Evolutionary conservation across 768 basidiomycete species (phyloP).

Genomic region (Rickenella mellea): DNA sequence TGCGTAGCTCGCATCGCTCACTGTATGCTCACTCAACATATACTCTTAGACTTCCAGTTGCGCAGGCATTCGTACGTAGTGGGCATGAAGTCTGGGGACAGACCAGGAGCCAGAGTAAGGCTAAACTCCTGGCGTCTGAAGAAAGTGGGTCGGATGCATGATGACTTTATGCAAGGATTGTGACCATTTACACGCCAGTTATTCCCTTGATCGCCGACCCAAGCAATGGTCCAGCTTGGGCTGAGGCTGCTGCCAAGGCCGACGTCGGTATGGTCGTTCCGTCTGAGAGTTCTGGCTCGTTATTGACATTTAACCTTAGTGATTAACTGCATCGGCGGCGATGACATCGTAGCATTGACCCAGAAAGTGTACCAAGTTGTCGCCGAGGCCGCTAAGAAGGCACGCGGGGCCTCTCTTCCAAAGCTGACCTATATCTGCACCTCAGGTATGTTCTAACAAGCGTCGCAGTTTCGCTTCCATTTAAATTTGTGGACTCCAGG

Average conservation of each 20-base stretch:
- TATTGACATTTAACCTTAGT: conserved; percentile 6
- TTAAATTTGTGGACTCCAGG: neutral
- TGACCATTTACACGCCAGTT: conserved; percentile 11
- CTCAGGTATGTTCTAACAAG: conserved; percentile 19
- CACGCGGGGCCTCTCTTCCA: conserved; percentile 21
- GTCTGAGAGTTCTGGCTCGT: neutral
- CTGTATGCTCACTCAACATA: conserved; percentile 30
- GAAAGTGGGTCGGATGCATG: conserved; percentile 25
- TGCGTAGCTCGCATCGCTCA: too few relatives aligned
- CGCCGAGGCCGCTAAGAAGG: conserved; percentile 13
- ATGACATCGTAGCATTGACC: conserved; percentile 11
- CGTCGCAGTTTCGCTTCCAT: neutral
- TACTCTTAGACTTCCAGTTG: conserved; percentile 33
- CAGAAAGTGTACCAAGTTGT: conserved; percentile 16
- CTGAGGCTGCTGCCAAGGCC: conserved; percentile 17
- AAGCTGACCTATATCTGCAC: conserved; percentile 37
- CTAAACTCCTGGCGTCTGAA: conserved; percentile 23
- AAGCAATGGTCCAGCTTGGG: conserved; percentile 16
- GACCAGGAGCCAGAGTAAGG: conserved; percentile 28
- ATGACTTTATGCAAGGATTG: neutral
- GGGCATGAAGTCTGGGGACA: conserved; percentile 38
- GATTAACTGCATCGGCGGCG: conserved; percentile 22
- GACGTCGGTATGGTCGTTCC: conserved; percentile 19
- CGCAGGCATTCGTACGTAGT: conserved; percentile 33
- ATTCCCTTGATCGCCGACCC: conserved; percentile 25